These are phyloP conservation scores for Claviceps paspali DNA, from an alignment of 2,329 filamentous ascomycete species.

Conservation along the genomic window DNA sequence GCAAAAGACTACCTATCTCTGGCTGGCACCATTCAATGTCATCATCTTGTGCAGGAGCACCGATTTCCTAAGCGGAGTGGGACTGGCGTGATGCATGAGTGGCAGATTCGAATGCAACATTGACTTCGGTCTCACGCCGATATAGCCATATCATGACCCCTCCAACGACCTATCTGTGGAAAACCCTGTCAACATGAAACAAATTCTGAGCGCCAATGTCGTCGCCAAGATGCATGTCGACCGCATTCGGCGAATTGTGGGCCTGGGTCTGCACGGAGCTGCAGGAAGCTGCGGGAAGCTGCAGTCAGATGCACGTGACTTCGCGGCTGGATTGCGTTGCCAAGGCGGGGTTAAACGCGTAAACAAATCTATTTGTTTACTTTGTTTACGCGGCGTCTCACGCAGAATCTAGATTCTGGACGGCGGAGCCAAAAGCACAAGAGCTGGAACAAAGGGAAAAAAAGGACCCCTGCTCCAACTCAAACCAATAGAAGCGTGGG, in stretches of 20 bases:
- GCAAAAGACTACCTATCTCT: too few species aligned
- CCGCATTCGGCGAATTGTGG: too few species aligned
- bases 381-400: constrained; percentile 4
- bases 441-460: not conserved
- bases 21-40: too few species aligned
- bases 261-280: too few species aligned
- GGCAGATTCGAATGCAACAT: not conserved
- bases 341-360: constrained; percentile 9
- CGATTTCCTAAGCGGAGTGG: too few species aligned
- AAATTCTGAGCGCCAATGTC: not conserved
- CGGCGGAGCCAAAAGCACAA: not conserved
- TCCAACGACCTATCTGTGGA: not conserved
- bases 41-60: too few species aligned
- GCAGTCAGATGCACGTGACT: constrained; percentile 7
- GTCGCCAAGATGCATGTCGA: not conserved
- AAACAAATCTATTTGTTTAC: constrained; percentile 11
- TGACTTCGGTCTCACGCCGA: not conserved
- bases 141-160: not conserved
- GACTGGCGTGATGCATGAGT: too few species aligned
- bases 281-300: too few species aligned
- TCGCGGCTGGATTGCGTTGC: constrained; percentile 8
- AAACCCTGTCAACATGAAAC: not conserved
- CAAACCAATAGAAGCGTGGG: too few species aligned
- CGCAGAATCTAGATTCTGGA: not conserved
- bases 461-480: too few species aligned